Evolutionary conservation across 1,139 yeast species (phyloP), one percentile per base, ranked within the genome.

Genomic region (Hyphopichia fennica): DNA sequence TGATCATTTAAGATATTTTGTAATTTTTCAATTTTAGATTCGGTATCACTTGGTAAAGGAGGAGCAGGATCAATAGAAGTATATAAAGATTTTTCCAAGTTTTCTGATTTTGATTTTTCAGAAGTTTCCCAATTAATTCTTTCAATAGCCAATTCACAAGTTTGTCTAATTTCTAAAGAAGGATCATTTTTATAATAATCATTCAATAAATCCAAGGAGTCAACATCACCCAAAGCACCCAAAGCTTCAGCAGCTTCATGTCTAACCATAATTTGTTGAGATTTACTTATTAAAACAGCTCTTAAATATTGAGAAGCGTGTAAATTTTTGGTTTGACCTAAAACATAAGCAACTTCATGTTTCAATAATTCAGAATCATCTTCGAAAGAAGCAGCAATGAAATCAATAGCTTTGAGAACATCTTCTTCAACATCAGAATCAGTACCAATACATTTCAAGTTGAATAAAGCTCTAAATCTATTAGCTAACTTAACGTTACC

Each of bases 161-260:
- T 95, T 69, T 95, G 97, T 63, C 96, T 82, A 49, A 95, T 91
- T 55, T 91, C 97, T 54, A 87, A 75, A 39, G 84, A 69, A 11
- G 96, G 95, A 58, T 93, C 98, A 41, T 84, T 78, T 48, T 70
- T 65, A 53, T 65, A 73, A 64, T 84, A 89, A 40, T 82, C 71
- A 49, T 79, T 69, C 51, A 95, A 77, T 41, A 90, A 65, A 0
- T 70, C 78, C 45, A 93, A 65, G n/a, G 96, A 87, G 4, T 80
- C 84, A 39, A 69, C 67, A 63, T 90, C 96, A 38, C 96, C 96
- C 43, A 95, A 73, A 31, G 99, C 99, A 45, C 99, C 99, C 44
- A 95, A 76, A 27, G 98, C 99, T 67, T 95, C 99, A 11, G 99
- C 99, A 17, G 99, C 99, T 66, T 95, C 99, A 63, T 95, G 99